Evolutionary conservation across 192 early-diverging fungal species (phyloP).

Genomic region (Backusella sp.): DNA sequence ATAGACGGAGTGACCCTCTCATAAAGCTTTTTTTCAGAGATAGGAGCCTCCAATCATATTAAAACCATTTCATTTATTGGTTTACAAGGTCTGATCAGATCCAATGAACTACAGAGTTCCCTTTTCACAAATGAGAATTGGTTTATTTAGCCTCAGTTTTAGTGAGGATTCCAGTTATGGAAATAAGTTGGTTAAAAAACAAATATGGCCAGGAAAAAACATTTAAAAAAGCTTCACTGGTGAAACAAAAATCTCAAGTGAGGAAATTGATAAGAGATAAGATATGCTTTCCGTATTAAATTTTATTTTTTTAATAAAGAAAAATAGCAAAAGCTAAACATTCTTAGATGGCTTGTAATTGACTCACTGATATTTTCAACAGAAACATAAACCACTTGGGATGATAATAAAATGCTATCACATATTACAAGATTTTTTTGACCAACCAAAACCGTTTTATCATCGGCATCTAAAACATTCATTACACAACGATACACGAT

Average conservation of each 20-base stretch:
- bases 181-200: neutral
- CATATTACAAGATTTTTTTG: neutral
- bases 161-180: neutral
- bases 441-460: neutral
- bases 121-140: neutral
- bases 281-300: neutral
- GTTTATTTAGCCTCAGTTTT: neutral
- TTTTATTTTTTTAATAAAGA: neutral
- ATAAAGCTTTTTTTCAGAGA: too few relatives aligned
- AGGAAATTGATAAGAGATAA: constrained; percentile 7
- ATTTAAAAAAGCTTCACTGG: neutral
- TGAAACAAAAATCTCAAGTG: neutral
- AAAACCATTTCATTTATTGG: too few relatives aligned
- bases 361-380: neutral
- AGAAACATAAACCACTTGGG: neutral
- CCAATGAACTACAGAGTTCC: too few relatives aligned
- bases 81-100: too few relatives aligned
- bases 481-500: neutral
- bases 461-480: neutral
- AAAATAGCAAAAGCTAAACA: neutral
- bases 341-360: neutral
- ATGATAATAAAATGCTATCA: neutral
- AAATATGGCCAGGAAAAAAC: neutral
- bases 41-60: too few relatives aligned
- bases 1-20: too few relatives aligned